Conservation (phyloP, 805 yeast genomes). For the Yarrowia hollandica region DNA sequence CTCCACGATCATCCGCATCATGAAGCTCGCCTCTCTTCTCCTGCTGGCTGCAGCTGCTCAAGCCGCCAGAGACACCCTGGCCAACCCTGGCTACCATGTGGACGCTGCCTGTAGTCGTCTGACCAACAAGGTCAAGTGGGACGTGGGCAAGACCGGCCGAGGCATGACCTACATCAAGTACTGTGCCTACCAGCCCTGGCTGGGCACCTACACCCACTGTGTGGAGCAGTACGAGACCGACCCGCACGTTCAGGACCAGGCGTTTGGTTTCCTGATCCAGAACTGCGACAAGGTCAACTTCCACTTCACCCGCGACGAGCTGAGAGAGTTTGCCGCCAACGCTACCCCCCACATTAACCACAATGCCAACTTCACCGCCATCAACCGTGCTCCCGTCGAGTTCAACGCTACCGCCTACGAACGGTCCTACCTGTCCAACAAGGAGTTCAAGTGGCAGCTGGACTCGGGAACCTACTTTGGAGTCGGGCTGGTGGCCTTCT, state of each 20-base stretch:
- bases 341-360: constrained; percentile 4
- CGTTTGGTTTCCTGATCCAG: background rate
- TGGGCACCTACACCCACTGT: constrained; percentile 25
- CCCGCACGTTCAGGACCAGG: constrained; percentile 11
- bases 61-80: constrained; percentile 18
- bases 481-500: constrained; percentile 37
- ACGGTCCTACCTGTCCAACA: background rate
- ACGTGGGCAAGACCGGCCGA: constrained; percentile 10
- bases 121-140: constrained; percentile 20
- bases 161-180: constrained; percentile 18
- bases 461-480: constrained; percentile 34
- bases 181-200: constrained; percentile 24
- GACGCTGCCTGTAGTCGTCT: constrained; percentile 6
- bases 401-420: constrained; percentile 8
- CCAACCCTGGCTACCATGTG: constrained; percentile 20
- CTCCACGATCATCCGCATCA: background rate
- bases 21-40: constrained; percentile 18
- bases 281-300: constrained; percentile 14
- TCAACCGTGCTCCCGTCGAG: constrained; percentile 18
- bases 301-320: background rate
- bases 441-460: constrained; percentile 23
- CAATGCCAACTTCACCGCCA: constrained; percentile 24
- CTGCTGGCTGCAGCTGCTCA: constrained; percentile 1
- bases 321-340: background rate
- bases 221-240: background rate